Percentiles rank a stretch among this genome's conserved stretches.
These are phyloP conservation scores for Odonthalia washingtoniensis DNA, from an alignment of 31 red algal species.

Conservation along the genomic window DNA sequence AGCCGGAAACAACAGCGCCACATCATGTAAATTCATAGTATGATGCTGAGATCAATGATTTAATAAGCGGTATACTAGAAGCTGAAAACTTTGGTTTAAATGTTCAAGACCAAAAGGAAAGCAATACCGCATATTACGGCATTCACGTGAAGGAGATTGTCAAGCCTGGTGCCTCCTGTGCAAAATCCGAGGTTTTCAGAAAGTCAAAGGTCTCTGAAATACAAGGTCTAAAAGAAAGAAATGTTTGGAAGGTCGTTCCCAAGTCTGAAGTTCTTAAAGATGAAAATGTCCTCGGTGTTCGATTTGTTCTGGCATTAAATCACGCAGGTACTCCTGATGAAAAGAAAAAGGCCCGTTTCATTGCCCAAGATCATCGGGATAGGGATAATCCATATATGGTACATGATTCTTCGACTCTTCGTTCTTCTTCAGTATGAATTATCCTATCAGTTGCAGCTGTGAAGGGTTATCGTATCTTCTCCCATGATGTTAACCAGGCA, in stretches of 20 bases:
- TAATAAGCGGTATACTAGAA: no score
- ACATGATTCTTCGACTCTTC: slow-evolving; percentile 32
- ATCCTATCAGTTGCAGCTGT: slow-evolving; percentile 47
- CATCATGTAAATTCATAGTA: no score
- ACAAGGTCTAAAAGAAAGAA: not conserved
- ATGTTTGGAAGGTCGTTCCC: slow-evolving; percentile 11
- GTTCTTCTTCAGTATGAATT: slow-evolving; percentile 30
- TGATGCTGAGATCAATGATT: no score
- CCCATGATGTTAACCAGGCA: slow-evolving; percentile 54
- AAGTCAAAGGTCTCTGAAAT: slow-evolving; percentile 21
- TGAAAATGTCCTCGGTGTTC: slow-evolving; percentile 38
- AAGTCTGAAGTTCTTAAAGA: not conserved
- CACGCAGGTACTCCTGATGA: not conserved
- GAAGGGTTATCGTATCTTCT: slow-evolving; percentile 43
- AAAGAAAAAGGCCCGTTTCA: slow-evolving; percentile 34
- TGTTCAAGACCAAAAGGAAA: no score
- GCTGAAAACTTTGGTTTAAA: no score
- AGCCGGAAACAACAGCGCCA: no score
- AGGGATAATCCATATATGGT: slow-evolving; percentile 49
- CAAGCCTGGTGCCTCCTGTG: no score
- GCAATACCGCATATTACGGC: no score
- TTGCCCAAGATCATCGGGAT: slow-evolving; percentile 43
- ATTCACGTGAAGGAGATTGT: no score
- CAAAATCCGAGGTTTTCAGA: slow-evolving; percentile 16
- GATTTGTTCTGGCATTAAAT: slow-evolving; percentile 53